Evolutionary conservation across 257 asterid species (phyloP).

Genomic region (Paulownia fortunei): DNA sequence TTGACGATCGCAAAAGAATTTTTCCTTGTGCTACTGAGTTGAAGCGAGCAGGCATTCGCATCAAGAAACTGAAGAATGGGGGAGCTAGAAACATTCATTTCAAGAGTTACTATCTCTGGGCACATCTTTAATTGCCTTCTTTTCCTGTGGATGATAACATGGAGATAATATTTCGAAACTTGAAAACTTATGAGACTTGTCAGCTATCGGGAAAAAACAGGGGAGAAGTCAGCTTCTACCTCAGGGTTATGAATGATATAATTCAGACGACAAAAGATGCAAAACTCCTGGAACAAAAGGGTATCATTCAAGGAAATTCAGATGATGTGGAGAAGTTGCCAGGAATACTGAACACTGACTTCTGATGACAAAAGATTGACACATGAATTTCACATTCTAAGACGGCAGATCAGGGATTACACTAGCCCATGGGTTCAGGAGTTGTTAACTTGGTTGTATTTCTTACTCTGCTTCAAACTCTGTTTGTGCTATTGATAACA

Average conservation of each 20-base stretch:
- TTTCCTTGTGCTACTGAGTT: slow-evolving; percentile 21
- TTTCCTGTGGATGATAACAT: slow-evolving; percentile 5
- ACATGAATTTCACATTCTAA: not conserved
- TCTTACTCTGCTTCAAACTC: slow-evolving; percentile 22
- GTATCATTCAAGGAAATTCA: not conserved
- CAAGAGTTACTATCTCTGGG: not conserved
- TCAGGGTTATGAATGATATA: slow-evolving; percentile 13
- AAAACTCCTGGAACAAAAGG: not conserved
- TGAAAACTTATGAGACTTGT: slow-evolving; percentile 9
- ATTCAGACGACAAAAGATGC: slow-evolving; percentile 24
- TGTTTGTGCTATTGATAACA: not conserved
- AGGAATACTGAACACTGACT: slow-evolving; percentile 1
- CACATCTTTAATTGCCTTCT: slow-evolving; percentile 3
- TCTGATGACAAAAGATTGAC: slow-evolving; percentile 11
- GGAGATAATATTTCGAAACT: not conserved
- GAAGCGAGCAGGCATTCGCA: slow-evolving; percentile 8
- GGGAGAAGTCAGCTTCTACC: slow-evolving; percentile 10
- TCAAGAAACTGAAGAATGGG: slow-evolving; percentile 13
- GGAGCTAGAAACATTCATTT: slow-evolving; percentile 14
- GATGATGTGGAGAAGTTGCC: slow-evolving; percentile 21
- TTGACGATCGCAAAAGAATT: not conserved
- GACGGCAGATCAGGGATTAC: slow-evolving; percentile 10
- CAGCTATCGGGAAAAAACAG: not conserved
- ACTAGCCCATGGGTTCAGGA: slow-evolving; percentile 21
- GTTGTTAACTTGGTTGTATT: slow-evolving; percentile 15